A percentile compares a stretch with the other conserved stretches of the same genome.
phyloP scores from a whole-genome alignment of 495 filamentous ascomycete species.

The Talaromyces adpressus region DNA sequence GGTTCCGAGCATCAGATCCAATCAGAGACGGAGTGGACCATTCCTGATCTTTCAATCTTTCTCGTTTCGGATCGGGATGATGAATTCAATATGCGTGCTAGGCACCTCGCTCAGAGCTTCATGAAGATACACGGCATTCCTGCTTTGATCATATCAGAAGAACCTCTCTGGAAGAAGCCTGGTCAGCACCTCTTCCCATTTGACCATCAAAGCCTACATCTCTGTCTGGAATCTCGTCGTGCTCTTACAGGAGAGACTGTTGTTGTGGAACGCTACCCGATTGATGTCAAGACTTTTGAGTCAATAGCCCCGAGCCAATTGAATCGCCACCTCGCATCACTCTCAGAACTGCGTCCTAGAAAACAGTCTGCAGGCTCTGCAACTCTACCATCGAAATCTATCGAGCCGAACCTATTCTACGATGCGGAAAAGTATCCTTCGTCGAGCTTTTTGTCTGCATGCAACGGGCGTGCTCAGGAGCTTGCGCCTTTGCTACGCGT shows the following conservation, averaged over 20 bases:
- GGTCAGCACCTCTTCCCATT: conserved; percentile 35
- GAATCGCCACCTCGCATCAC: conserved; percentile 64
- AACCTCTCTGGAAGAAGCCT: conserved; percentile 41
- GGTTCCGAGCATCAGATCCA: conserved; percentile 40
- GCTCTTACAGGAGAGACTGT: conserved; percentile 38
- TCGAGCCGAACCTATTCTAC: conserved; percentile 11
- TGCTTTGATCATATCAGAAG: conserved; percentile 60
- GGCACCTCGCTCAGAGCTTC: conserved; percentile 50
- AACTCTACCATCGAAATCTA: conserved; percentile 10
- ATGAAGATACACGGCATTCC: conserved; percentile 60
- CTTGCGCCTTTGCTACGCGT: conserved; percentile 33
- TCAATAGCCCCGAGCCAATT: conserved; percentile 67
- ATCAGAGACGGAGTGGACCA: conserved; percentile 47
- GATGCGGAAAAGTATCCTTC: conserved; percentile 24
- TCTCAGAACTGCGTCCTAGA: conserved; percentile 45
- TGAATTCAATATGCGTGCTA: conserved; percentile 37
- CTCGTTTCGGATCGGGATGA: conserved; percentile 55
- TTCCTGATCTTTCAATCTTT: conserved; percentile 66
- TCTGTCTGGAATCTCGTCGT: conserved; percentile 60
- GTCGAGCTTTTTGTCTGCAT: conserved; percentile 19
- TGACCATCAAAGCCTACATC: conserved; percentile 53
- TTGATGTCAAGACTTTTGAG: conserved; percentile 66
- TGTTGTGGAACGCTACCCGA: conserved; percentile 54
- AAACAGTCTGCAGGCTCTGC: conserved; percentile 19
- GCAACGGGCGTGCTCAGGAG: conserved; percentile 28